Evolutionary conservation across 805 yeast genomes (phyloP), one percentile per base, ranked within the genome.

Genomic region (Lipomyces japonicus): DNA sequence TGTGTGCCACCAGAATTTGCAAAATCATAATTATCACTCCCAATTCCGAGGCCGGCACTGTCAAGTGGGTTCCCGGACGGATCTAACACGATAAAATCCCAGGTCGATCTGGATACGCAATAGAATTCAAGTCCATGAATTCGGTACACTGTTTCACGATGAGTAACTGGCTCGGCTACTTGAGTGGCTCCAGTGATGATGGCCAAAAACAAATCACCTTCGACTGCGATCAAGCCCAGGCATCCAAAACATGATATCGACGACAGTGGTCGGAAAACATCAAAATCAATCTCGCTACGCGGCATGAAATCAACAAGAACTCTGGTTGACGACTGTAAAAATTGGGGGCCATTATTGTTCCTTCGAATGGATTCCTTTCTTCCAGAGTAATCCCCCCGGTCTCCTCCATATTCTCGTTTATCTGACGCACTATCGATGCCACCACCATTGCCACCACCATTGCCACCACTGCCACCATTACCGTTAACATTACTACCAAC

Each of bases 101-200:
- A 91, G 24, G 79, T 77, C 37, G 78, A 71, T 37, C 75, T 75
- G 23, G 82, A 79, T 48, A 93, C 68, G 51, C 95, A 84, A 58
- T 84, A 77, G 65, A 93, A 93, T 59, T 90, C 97, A 31, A 91
- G 95, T n/a, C 81, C 80, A 63, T 75, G 77, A 42, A 93, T 90
- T 60, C 81, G 81, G 63, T 86, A 81, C 24, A 91, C 86, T 1
- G 86, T 75, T 65, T 93, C 95, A 32, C 79, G 79, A 16, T 43
- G 46, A 0, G 83, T 82, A 14, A 86, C 73, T 0, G 97, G 97
- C 24, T 76, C 72, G 0, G 97, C 97, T 10, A 86, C 95, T 55
- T 80, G 77, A 1, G 79, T 68, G 26, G 85, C 80, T 0, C 87
- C 84, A 0, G 95, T 82, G 46, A 93, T 87, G 0, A 87, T 78